Conservation (phyloP, 2,329 filamentous ascomycete species). For the Teratosphaeria gauchensis region DNA sequence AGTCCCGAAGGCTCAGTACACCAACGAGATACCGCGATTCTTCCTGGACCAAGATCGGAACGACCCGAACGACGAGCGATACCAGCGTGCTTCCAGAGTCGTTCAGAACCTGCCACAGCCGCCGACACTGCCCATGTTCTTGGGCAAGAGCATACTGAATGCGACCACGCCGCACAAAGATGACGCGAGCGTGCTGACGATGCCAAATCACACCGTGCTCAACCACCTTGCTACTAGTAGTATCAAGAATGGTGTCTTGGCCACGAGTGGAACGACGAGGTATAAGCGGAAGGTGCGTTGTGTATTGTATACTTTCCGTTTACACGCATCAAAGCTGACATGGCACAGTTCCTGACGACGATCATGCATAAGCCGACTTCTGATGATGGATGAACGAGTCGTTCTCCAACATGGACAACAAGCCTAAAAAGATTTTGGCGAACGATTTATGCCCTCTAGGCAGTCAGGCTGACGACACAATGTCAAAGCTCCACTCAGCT, state of each 20-base stretch:
- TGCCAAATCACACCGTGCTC: constrained; percentile 93
- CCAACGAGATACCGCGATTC: constrained; percentile 69
- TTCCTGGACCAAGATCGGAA: constrained; percentile 68
- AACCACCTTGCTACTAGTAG: constrained; percentile 96
- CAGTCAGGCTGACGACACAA: background rate
- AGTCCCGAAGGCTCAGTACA: constrained; percentile 51
- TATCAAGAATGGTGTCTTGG: constrained; percentile 92
- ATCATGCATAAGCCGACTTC: constrained; percentile 91
- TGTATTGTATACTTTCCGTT: background rate
- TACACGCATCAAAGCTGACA: constrained; percentile 7
- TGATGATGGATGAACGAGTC: constrained; percentile 26
- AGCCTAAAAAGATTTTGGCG: background rate
- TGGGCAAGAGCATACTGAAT: constrained; percentile 91
- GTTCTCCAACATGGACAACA: background rate
- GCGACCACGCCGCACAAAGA: constrained; percentile 88
- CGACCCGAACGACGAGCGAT: constrained; percentile 58
- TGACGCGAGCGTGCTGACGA: constrained; percentile 91
- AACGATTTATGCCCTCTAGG: background rate
- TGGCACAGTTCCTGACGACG: constrained; percentile 77
- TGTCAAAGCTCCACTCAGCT: background rate
- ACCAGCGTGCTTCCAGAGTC: constrained; percentile 63
- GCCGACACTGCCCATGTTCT: constrained; percentile 77
- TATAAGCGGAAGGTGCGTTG: constrained; percentile 77
- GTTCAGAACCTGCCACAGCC: constrained; percentile 70
- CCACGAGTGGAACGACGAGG: constrained; percentile 91